Base-by-base conservation (phyloP, 164 flowering plant genomes). In the Liquidambar formosana region DNA sequence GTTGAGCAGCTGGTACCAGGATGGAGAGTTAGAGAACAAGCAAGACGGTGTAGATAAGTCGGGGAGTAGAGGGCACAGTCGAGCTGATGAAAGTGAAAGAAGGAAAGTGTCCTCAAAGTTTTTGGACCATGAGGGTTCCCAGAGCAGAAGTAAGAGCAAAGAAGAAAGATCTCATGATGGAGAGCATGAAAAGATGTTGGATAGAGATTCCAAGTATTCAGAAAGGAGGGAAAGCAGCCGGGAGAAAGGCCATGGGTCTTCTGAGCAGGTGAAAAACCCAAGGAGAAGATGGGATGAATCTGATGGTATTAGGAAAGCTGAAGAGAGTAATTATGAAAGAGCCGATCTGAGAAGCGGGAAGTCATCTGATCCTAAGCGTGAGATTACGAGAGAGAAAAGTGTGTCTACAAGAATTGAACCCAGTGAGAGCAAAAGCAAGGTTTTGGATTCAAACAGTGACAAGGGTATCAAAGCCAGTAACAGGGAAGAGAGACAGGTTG, bases 251-350 rank as follows among this genome's bases (percentile, higher is more conserved):
- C 82, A 80, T 67, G 89, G 88, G 27, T 79, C 84, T 63, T 82
- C 86, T 64, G 93, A 89, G 58, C 77, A 67, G 28, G 82, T 70
- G 19, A 84, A 81, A 61, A 84, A 61, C 65, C 76, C 81, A 10
- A 77, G 84, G 76, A 87, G 89, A 75, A 89, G 85, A 76, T 94
- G 94, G 94, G 97, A 94, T 74, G 97, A 91, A 51, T 19, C 85
- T 44, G 90, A 83, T 58, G 27, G 74, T 8, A 73, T 28, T 5
- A 75, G 68, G 65, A 88, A 76, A 69, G 75, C 38, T 54, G 86
- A 85, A 56, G 94, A 93, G 56, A 74, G 63, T 75, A 58, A 59
- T 63, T 49, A 67, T 69, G 94, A 88, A 15, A 85, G 73, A 64
- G 26, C 58, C 66, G 96, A 87, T 69, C 44, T 48, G 13, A 84